Percentiles rank a stretch among this genome's conserved stretches.
phyloP scores from a whole-genome alignment of 371 early-diverging fungal species.

The Rhizopus sp. region DNA sequence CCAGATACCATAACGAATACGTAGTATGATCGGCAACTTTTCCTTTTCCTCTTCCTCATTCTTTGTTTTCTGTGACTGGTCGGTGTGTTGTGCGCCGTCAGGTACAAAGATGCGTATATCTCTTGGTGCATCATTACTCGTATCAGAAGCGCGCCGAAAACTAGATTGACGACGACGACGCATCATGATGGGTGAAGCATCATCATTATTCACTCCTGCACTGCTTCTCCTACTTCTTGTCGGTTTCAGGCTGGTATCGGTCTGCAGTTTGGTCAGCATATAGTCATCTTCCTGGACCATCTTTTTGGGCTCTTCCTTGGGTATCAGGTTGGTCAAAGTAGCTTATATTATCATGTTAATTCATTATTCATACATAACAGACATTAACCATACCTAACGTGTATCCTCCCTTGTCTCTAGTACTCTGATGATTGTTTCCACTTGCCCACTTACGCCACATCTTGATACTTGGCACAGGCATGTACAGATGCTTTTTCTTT shows the following conservation, averaged over 20 bases:
- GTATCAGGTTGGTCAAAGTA: conserved; percentile 25
- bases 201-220: conserved; percentile 6
- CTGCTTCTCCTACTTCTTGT: conserved; percentile 15
- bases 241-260: conserved; percentile 22
- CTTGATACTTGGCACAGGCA: conserved; percentile 58
- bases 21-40: conserved; percentile 20
- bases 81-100: neutral
- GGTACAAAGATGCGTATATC: conserved; percentile 16
- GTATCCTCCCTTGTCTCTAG: conserved; percentile 46
- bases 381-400: conserved; percentile 25
- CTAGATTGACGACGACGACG: conserved; percentile 4
- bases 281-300: conserved; percentile 37
- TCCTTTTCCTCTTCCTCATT: conserved; percentile 4
- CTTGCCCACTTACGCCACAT: conserved; percentile 60
- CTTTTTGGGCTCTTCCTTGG: conserved; percentile 25
- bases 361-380: neutral
- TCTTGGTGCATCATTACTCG: neutral
- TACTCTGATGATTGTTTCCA: conserved; percentile 44
- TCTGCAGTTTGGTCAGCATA: conserved; percentile 30
- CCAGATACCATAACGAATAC: conserved; percentile 55
- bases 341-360: conserved; percentile 11
- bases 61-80: neutral
- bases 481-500: conserved; percentile 46
- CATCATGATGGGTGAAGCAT: conserved; percentile 12
- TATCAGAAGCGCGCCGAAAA: neutral